Conservation (phyloP, 371 early-diverging fungal genomes). For the Lichtheimia ramosa region DNA sequence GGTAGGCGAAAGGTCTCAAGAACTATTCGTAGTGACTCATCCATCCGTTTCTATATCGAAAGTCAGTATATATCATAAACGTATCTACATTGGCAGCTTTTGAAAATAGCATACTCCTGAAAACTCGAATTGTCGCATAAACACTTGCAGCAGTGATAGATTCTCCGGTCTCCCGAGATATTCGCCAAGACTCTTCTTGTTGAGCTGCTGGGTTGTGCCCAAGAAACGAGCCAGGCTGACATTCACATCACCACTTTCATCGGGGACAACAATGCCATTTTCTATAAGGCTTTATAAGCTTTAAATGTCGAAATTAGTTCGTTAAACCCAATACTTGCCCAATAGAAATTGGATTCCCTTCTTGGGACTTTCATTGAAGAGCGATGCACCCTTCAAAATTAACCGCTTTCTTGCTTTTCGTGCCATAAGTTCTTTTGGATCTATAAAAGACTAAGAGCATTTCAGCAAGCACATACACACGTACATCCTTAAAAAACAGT, state of each 20-base stretch:
- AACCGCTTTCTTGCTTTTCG: constrained; percentile 64
- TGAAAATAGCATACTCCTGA: constrained; percentile 45
- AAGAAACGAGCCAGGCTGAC: constrained; percentile 72
- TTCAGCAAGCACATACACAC: neutral
- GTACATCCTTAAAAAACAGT: no score
- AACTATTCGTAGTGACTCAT: constrained; percentile 84
- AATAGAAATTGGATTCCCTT: constrained; percentile 77
- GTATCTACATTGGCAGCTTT: neutral
- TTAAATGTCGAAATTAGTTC: no score
- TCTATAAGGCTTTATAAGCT: constrained; percentile 23
- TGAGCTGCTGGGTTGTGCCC: constrained; percentile 69
- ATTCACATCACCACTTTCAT: constrained; percentile 51
- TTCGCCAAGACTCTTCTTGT: constrained; percentile 85
- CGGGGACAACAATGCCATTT: constrained; percentile 46
- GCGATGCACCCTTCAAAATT: constrained; percentile 73
- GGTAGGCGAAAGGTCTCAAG: constrained; percentile 89
- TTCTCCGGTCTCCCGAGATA: constrained; percentile 86
- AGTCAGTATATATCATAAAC: neutral
- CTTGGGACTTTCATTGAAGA: constrained; percentile 86
- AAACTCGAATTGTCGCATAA: constrained; percentile 86
- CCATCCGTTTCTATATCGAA: constrained; percentile 64
- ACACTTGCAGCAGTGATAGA: constrained; percentile 72
- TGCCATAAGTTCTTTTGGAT: constrained; percentile 32
- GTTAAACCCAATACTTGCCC: constrained; percentile 22
- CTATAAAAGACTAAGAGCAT: constrained; percentile 23